phyloP scores from a whole-genome alignment of 2,329 filamentous ascomycete species.

The Pseudogymnoascus sp. region DNA sequence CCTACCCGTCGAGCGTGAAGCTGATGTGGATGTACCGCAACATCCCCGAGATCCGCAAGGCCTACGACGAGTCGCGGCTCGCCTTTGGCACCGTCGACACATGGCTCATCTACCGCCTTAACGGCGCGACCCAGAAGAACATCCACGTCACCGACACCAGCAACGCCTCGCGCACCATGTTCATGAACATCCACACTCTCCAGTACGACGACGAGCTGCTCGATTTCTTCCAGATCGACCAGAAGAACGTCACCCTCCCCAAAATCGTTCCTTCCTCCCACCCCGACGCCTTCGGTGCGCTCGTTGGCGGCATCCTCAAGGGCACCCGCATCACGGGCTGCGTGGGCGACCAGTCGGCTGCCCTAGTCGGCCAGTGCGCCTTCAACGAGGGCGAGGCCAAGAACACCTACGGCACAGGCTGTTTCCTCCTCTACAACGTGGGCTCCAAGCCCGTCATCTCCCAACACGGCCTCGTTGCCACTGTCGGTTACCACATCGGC shows the following conservation, averaged over 20 bases:
- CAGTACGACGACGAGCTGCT: slow-evolving; percentile 72
- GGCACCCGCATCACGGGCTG: slow-evolving; percentile 67
- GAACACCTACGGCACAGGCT: slow-evolving; percentile 81
- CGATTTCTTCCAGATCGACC: slow-evolving; percentile 66
- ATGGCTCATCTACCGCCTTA: slow-evolving; percentile 80
- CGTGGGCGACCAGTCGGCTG: slow-evolving; percentile 73
- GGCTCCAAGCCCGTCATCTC: slow-evolving; percentile 80
- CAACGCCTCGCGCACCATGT: slow-evolving; percentile 88
- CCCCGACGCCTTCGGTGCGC: slow-evolving; percentile 56
- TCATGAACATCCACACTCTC: slow-evolving; percentile 77
- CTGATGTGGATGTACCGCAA: slow-evolving; percentile 75
- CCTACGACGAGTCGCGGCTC: slow-evolving; percentile 67
- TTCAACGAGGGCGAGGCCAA: slow-evolving; percentile 75
- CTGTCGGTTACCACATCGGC: slow-evolving; percentile 76
- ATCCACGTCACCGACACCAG: slow-evolving; percentile 77
- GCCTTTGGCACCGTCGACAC: slow-evolving; percentile 83
- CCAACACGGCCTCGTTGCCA: slow-evolving; percentile 72
- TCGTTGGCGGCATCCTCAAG: slow-evolving; percentile 57
- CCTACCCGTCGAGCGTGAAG: slow-evolving; percentile 82
- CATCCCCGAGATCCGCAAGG: slow-evolving; percentile 57
- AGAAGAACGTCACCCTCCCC: slow-evolving; percentile 64
- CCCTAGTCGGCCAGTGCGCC: slow-evolving; percentile 73
- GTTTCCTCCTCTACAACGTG: slow-evolving; percentile 80
- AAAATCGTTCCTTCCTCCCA: slow-evolving; percentile 77
- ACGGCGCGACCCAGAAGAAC: slow-evolving; percentile 57